These are phyloP conservation scores for Citrus trifoliata DNA, from an alignment of 345 rosid species.

Conservation along the genomic window DNA sequence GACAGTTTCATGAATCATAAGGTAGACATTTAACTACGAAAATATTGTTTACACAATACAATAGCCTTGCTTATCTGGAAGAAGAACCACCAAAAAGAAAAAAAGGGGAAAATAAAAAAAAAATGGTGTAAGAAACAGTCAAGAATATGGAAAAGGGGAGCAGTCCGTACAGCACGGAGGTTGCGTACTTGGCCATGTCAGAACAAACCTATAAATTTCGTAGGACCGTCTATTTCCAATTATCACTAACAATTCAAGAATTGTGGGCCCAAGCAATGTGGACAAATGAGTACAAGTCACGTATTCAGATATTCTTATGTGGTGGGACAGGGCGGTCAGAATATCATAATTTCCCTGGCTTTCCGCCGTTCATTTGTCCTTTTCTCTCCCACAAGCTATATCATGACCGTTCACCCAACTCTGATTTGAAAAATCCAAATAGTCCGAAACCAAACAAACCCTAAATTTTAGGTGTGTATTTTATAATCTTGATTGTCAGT, in stretches of 20 bases:
- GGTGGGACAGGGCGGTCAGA: not conserved
- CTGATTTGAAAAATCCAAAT: not conserved
- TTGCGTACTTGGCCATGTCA: not conserved
- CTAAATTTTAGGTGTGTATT: not conserved
- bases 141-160: too few relatives aligned
- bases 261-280: not conserved
- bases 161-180: slow-evolving; percentile 3
- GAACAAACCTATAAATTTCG: not conserved
- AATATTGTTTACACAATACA: too few relatives aligned
- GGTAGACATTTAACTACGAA: not conserved
- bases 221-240: not conserved
- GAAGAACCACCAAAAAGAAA: too few relatives aligned
- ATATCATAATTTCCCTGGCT: not conserved
- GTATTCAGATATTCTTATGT: not conserved
- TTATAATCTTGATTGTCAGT: too few relatives aligned
- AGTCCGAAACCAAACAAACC: not conserved
- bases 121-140: too few relatives aligned
- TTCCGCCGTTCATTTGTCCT: not conserved
- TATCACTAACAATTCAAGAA: not conserved
- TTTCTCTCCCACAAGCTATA: not conserved
- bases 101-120: too few relatives aligned
- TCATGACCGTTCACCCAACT: not conserved
- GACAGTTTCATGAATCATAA: not conserved
- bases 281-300: not conserved
- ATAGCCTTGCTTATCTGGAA: not conserved